A percentile compares a stretch with the other conserved stretches of the same genome.
Conservation (phyloP, 2,329 filamentous ascomycete genomes). For the Fusarium caatingaense region DNA sequence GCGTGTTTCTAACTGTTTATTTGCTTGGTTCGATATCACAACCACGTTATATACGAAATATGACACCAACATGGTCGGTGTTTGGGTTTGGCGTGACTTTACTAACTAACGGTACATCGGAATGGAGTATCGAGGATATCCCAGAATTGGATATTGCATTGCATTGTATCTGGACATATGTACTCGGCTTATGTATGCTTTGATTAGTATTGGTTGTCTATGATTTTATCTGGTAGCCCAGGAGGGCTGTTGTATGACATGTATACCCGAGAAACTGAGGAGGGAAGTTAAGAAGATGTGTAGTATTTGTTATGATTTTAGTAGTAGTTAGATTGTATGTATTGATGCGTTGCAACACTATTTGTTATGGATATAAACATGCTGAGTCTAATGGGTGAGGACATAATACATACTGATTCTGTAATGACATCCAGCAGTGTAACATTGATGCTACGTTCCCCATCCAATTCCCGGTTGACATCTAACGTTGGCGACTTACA, state of each 20-base stretch:
- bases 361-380: not conserved
- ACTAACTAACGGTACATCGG: conserved; percentile 27
- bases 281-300: not conserved
- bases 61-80: conserved; percentile 18
- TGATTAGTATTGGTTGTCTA: conserved; percentile 5
- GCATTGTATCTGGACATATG: not conserved
- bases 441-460: not conserved
- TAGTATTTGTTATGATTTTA: conserved; percentile 11
- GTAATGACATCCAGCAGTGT: not conserved
- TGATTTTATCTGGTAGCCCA: conserved; percentile 1
- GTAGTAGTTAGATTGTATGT: not conserved
- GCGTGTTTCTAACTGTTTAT: conserved; percentile 41
- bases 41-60: conserved; percentile 24
- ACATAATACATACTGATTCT: not conserved
- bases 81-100: conserved; percentile 25
- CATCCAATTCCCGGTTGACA: not conserved
- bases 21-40: conserved; percentile 17
- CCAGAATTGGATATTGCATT: conserved; percentile 14
- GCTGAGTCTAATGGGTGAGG: not conserved
- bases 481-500: not conserved
- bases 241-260: conserved; percentile 26
- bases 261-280: conserved; percentile 30
- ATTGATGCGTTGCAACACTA: not conserved
- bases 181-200: conserved; percentile 8
- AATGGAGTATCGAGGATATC: conserved; percentile 32